Base-by-base conservation (phyloP, 129 eudicot species). In the Flaveria bidentis region DNA sequence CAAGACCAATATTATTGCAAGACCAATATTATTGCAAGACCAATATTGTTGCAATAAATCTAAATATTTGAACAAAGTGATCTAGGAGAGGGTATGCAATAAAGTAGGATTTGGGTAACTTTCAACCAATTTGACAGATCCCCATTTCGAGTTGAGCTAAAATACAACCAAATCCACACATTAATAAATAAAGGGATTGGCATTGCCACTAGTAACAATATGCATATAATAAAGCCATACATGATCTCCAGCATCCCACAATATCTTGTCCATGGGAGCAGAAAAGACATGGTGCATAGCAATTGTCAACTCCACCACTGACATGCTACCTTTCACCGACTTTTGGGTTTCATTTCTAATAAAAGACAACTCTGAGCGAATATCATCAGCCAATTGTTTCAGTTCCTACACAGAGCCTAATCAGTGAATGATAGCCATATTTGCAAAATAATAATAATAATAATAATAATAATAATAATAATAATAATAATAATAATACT, bases 191-290 rank as follows among this genome's bases (percentile, higher is more conserved):
- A 17, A 33, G 2, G 2, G 9, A 63, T 30, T 3, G 12, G 14
- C 33, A 39, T 72, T 52, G 14, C 30, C 20, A 30, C 20, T 1
- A 6, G 9, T 26, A 45, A 33, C 18, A 22, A 79, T 71, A 66
- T 50, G 39, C 56, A 42, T 61, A 69, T 11, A 22, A 76, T 16
- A 62, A 47, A 42, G 12, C 66, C 92, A 86, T 83, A 93, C 98
- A 68, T 93, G 97, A 64, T 86, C 89, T 56, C 89, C 96, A 26
- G 78, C 80, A 85, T 93, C 98, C 98, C 98, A 93, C 56, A 90
- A 82, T 82, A 93, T 90, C 78, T 90, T 93, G 87, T 93, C 98
- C 87, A 86, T 78, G 41, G 98, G 98, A 60, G 95, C 85, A 28
- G 87, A 85, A 85, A 93, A 93, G 36, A 90, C 96, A 79, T 84